These are phyloP conservation scores for Mycogone perniciosa DNA, from an alignment of 2,329 filamentous ascomycete species.

Conservation along the genomic window DNA sequence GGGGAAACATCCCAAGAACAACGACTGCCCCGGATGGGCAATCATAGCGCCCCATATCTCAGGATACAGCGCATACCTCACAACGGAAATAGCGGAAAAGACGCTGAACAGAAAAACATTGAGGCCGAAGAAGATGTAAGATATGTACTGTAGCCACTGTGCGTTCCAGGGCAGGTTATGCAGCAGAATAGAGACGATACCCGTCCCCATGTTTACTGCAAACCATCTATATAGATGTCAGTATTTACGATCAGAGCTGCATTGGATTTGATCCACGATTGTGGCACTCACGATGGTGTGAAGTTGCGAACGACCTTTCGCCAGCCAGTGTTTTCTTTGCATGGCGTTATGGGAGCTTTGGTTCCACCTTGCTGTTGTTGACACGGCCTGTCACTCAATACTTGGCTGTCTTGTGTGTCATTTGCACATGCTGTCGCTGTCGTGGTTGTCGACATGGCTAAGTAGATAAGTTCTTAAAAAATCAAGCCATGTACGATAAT, in stretches of 20 bases:
- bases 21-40: conserved; percentile 56
- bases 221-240: conserved; percentile 42
- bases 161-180: conserved; percentile 56
- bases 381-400: not conserved
- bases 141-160: conserved; percentile 51
- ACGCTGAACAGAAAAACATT: conserved; percentile 52
- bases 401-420: not conserved
- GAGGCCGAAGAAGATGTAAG: conserved; percentile 53
- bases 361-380: conserved; percentile 6
- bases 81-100: conserved; percentile 47
- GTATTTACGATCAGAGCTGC: not conserved
- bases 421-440: not conserved
- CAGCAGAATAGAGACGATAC: conserved; percentile 58
- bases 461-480: too few relatives aligned
- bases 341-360: conserved; percentile 16
- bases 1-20: conserved; percentile 63
- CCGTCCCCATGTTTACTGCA: conserved; percentile 59
- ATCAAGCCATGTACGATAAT: too few relatives aligned
- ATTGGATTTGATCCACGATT: not conserved
- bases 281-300: conserved; percentile 43
- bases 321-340: conserved; percentile 35
- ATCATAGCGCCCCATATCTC: conserved; percentile 62
- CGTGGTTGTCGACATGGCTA: not conserved
- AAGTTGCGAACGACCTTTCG: conserved; percentile 45
- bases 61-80: conserved; percentile 60